Evolutionary conservation across 1,139 yeast species (phyloP), one percentile per base, ranked within the genome.

Genomic region (Wickerhamiella infanticola): DNA sequence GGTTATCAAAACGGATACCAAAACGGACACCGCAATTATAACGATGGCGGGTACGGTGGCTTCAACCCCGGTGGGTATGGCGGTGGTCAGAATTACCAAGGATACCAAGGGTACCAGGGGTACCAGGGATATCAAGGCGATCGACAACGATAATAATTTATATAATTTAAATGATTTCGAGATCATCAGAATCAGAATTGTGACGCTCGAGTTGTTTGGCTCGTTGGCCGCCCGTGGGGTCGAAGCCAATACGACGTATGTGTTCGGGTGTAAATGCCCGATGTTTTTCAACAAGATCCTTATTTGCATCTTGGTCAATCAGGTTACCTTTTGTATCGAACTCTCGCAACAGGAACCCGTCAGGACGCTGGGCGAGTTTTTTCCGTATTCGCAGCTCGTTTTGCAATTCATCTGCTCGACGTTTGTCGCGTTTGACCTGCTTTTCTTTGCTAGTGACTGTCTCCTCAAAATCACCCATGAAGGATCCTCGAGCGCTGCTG

Each of bases 101-200:
- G 43, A 37, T 37, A 43, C 13, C 49, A 44, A 31, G 42, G 43
- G 33, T n/a, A 43, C 39, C 48, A 50, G 9, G 43, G 47, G n/a
- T 23, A 42, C 40, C 47, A 50, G 11, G 42, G 46, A 44, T 45
- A 49, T 9, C 48, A 47, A 24, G 42, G 48, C 3, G 33, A 46
- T n/a, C 53, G 52, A 9, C 50, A 53, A 18, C 36, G 45, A 39
- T 37, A 43, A 5, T 18, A n/a, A 51, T 29, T 35, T 48, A 31
- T 43, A 46, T 4, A 29, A 9, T 9, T 45, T 44, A 54, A n/a
- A 51, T 53, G 47, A 67, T 65, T 43, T 67, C 71, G 35, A 68
- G 51, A 35, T 67, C 72, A 48, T 59, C 59, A 33, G 48, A 53
- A 25, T 52, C 54, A 11, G 9, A 7, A 7, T 29, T 29, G 11